Conservation (phyloP, 805 yeast genomes). For the Wickerhamiella azymoides region DNA sequence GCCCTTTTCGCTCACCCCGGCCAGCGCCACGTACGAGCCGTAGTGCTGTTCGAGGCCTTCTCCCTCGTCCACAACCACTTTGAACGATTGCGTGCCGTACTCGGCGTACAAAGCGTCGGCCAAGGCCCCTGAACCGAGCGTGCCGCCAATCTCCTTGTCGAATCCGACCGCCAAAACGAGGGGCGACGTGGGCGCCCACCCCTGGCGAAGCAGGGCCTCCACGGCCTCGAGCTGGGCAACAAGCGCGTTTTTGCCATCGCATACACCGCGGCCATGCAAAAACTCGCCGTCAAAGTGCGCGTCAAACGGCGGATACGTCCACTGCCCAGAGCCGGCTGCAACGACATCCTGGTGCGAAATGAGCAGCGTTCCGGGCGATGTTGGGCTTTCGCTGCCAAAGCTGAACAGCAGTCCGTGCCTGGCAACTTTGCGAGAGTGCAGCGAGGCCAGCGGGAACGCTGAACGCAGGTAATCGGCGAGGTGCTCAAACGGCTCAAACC, state of each 20-base stretch:
- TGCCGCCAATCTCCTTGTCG: conserved; percentile 67
- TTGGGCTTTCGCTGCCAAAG: conserved; percentile 42
- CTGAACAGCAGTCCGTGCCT: conserved; percentile 50
- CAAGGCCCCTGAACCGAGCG: conserved; percentile 45
- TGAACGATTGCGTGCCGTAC: conserved; percentile 50
- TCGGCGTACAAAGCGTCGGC: conserved; percentile 34
- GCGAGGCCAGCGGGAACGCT: conserved; percentile 39
- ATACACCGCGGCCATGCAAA: conserved; percentile 66
- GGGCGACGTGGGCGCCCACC: conserved; percentile 47
- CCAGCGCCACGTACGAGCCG: conserved; percentile 39
- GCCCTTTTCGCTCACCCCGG: conserved; percentile 53
- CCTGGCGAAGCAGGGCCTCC: conserved; percentile 39
- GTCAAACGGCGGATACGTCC: conserved; percentile 57
- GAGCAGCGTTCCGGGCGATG: conserved; percentile 51
- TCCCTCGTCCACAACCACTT: conserved; percentile 66
- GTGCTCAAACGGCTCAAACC: conserved; percentile 32
- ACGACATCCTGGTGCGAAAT: conserved; percentile 77
- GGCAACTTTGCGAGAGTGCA: conserved; percentile 40
- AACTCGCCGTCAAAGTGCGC: conserved; percentile 54
- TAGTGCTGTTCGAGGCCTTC: conserved; percentile 29
- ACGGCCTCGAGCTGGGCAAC: conserved; percentile 54
- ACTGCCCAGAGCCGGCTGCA: conserved; percentile 45
- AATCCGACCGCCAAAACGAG: conserved; percentile 57
- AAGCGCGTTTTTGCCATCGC: conserved; percentile 62
- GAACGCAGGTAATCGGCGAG: conserved; percentile 38